Conservation (phyloP, 2,329 filamentous ascomycete species). For the Aureobasidium vineae region DNA sequence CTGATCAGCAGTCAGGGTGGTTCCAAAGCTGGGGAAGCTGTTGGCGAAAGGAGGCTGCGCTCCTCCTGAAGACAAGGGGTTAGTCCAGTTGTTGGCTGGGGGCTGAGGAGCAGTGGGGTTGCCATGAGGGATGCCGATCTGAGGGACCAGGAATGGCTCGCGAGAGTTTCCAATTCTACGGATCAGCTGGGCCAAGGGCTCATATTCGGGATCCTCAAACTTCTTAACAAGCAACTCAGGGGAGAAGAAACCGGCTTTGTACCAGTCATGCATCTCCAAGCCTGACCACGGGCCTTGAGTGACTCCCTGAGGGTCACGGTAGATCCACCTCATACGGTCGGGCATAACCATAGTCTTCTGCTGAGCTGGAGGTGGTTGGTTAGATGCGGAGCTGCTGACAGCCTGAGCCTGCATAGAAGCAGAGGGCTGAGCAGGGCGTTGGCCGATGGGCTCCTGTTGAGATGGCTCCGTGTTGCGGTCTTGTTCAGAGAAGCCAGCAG, state of each 20-base stretch:
- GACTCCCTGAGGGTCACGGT: slow-evolving; percentile 88
- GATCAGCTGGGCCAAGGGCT: slow-evolving; percentile 91
- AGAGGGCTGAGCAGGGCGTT: slow-evolving; percentile 24
- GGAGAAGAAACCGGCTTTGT: slow-evolving; percentile 97
- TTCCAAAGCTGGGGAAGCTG: slow-evolving; percentile 93
- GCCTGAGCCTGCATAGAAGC: slow-evolving; percentile 36
- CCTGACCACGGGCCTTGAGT: slow-evolving; percentile 95
- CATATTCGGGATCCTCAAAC: slow-evolving; percentile 88
- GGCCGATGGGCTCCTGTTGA: slow-evolving; percentile 25
- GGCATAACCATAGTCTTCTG: slow-evolving; percentile 97
- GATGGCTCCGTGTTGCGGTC: slow-evolving; percentile 24
- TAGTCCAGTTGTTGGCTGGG: slow-evolving; percentile 43
- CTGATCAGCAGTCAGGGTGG: slow-evolving; percentile 93
- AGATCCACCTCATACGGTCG: slow-evolving; percentile 98
- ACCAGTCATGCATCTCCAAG: slow-evolving; percentile 99
- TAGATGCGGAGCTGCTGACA: slow-evolving; percentile 55
- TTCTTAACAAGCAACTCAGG: slow-evolving; percentile 94
- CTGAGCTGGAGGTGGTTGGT: slow-evolving; percentile 66
- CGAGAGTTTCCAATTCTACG: slow-evolving; percentile 94
- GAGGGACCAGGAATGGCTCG: slow-evolving; percentile 94
- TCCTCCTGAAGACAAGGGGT: slow-evolving; percentile 37
- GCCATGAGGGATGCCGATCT: slow-evolving; percentile 92
- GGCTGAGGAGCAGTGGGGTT: slow-evolving; percentile 56
- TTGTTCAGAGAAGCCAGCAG: slow-evolving; percentile 21
- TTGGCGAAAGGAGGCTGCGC: slow-evolving; percentile 81